Base-by-base conservation (phyloP, 176 grass and related monocot genomes). In the Avena insularis region DNA sequence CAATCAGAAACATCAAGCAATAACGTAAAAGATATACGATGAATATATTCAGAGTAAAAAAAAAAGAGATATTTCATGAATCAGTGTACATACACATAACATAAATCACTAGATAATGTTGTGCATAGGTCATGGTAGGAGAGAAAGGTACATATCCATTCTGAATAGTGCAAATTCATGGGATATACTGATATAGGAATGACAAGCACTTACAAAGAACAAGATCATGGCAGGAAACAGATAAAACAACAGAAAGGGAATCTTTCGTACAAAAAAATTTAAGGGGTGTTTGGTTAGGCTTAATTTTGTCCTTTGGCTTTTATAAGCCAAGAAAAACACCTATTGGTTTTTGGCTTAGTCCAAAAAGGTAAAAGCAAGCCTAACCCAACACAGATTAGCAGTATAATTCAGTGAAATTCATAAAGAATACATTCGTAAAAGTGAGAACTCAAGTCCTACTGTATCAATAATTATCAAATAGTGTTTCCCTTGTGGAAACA, bases 31-130 rank as follows among this genome's bases (percentile, higher is more conserved):
- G 68, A 69, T 85, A 46, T 11, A 78, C 17, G 46, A 60, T 25
- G 59, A 25, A 74, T 53, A 45, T 81, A 62, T 83, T 60, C 46
- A 79, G 33, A 6, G 14, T 43, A 9, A 49, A 85, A 82, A 85
- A 82, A 8, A 82, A 36, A 48, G 13, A 90, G 40, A 68, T 84
- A 58, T 67, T 88, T 88, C 43, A 72, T 9, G 14, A 80, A 81
- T 90, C 14, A 53, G 35, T 67, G 49, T 40, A 79, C 21, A 23
- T 33, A 76, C 17, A 81, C 45, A 86, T 9, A 75, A 9, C 40
- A 62, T 6, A 35, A 38, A 48, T 75, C 45, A 77, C 4, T 77
- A 76, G 17, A 65, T 8, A 55, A 48, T 19, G 15, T 78, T 78
- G 72, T 36, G 62, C 49, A 55, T 67, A 43, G 47, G 17, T 17